Evolutionary conservation across 225 moss, liverwort and hornwort genomes (phyloP).

Genomic region (Thuidium tamariscinum): DNA sequence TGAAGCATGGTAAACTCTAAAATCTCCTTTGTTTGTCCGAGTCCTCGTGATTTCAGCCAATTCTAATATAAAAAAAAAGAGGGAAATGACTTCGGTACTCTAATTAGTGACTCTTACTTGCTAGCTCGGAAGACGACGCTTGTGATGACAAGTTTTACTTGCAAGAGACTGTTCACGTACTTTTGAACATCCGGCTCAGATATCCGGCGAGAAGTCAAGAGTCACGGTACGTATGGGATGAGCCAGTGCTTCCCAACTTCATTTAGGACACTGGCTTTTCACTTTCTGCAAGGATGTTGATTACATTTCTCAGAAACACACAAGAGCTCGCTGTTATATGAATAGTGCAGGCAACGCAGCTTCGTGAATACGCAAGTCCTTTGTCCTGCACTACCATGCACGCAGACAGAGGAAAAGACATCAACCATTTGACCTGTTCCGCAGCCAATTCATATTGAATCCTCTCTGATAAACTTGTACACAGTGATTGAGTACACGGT

Average conservation of each 20-base stretch:
- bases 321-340: not conserved
- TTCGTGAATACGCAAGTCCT: not conserved
- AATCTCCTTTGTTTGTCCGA: not conserved
- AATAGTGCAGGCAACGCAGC: too few species aligned
- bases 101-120: too few species aligned
- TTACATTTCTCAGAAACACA: not conserved
- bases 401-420: not conserved
- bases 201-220: not conserved
- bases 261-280: not conserved
- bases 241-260: not conserved
- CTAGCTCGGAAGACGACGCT: not conserved
- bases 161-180: not conserved
- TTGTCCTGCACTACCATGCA: not conserved
- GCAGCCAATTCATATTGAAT: too few species aligned
- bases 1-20: not conserved
- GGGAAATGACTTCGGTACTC: not conserved
- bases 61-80: not conserved
- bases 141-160: not conserved
- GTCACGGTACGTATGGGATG: not conserved
- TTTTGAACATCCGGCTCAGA: not conserved
- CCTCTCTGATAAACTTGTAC: not conserved
- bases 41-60: not conserved
- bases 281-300: not conserved
- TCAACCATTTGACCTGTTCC: not conserved
- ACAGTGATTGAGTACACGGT: not conserved